These are phyloP conservation scores for Crithidia thermophila DNA, from an alignment of 208 protist genomes.

Conservation along the genomic window DNA sequence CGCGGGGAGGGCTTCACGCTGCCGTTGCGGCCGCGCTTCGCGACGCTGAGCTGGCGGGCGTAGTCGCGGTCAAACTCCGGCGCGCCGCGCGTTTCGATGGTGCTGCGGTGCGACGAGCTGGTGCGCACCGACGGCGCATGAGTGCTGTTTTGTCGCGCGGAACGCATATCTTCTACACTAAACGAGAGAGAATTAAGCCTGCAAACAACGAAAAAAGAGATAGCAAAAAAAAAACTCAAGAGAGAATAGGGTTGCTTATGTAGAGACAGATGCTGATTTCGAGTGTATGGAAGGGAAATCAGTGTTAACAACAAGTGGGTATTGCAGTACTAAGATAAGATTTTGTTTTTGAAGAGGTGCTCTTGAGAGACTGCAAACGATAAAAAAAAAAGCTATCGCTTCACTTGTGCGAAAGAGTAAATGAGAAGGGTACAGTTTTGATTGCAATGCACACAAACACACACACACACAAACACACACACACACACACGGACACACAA, in stretches of 20 bases:
- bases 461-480: background rate
- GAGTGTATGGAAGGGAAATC: background rate
- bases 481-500: background rate
- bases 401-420: too few relatives aligned
- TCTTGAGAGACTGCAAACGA: too few relatives aligned
- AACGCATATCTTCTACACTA: background rate
- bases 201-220: background rate
- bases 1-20: slow-evolving; percentile 27
- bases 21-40: slow-evolving; percentile 37
- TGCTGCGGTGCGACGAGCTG: slow-evolving; percentile 64
- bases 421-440: too few relatives aligned
- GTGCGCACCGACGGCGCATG: slow-evolving; percentile 26
- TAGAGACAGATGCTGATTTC: background rate
- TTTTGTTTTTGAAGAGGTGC: too few relatives aligned
- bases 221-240: slow-evolving; percentile 26
- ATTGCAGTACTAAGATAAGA: too few relatives aligned
- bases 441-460: background rate
- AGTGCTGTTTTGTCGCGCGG: background rate
- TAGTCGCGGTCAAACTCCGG: slow-evolving; percentile 67
- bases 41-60: slow-evolving; percentile 47
- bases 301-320: too few relatives aligned
- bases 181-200: background rate
- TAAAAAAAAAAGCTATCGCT: too few relatives aligned
- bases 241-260: too few relatives aligned
- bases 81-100: slow-evolving; percentile 55